Evolutionary conservation across 441 rosid genomes (phyloP).

Genomic region (Hura crepitans): DNA sequence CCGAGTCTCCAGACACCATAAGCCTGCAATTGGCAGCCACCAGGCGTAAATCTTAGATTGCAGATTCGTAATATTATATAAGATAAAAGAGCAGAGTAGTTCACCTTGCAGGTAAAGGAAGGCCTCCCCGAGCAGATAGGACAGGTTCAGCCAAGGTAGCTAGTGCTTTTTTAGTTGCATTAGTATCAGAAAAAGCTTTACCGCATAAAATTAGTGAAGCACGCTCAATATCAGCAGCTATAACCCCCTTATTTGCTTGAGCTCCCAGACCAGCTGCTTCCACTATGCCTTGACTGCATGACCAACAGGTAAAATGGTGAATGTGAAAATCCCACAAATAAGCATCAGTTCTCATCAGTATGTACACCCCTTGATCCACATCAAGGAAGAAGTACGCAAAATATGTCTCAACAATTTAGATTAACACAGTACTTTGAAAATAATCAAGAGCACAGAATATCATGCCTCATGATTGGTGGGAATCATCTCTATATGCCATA

Average conservation of each 20-base stretch:
- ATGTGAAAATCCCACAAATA: not conserved
- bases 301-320: not conserved
- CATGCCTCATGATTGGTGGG: not conserved
- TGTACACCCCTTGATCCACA: not conserved
- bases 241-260: constrained; percentile 32
- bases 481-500: not conserved
- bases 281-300: constrained; percentile 23
- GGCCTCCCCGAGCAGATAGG: constrained; percentile 38
- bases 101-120: constrained; percentile 35
- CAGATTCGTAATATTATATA: not conserved
- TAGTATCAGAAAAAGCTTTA: constrained; percentile 34
- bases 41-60: constrained; percentile 9
- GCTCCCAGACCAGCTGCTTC: constrained; percentile 29
- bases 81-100: constrained; percentile 1
- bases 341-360: not conserved
- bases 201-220: constrained; percentile 38
- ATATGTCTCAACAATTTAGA: not conserved
- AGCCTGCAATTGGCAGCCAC: constrained; percentile 30
- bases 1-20: constrained; percentile 27
- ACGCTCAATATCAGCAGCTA: constrained; percentile 38
- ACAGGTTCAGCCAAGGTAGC: constrained; percentile 34
- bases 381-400: not conserved
- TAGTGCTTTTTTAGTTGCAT: constrained; percentile 34
- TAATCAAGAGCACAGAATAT: not conserved
- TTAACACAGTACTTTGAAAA: not conserved